Conservation (phyloP, 1,284 basidiomycete species). For the Lentinula novae-zelandiae region DNA sequence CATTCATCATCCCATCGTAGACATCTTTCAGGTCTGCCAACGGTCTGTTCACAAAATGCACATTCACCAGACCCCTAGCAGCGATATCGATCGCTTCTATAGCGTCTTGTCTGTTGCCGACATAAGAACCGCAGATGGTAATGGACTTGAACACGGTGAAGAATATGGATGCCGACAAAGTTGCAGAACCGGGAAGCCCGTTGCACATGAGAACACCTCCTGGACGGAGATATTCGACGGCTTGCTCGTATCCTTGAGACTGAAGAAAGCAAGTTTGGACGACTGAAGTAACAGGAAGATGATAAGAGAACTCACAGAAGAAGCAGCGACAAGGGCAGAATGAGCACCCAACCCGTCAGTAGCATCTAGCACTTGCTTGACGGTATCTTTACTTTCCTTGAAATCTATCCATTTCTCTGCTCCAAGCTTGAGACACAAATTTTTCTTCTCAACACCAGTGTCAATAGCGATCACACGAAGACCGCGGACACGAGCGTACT, state of each 20-base stretch:
- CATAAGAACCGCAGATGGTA: constrained; percentile 71
- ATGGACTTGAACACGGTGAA: constrained; percentile 71
- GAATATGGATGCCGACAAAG: constrained; percentile 68
- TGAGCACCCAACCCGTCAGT: constrained; percentile 77
- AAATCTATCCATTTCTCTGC: constrained; percentile 84
- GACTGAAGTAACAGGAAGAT: neutral
- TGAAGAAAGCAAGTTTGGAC: constrained; percentile 14
- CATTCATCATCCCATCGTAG: constrained; percentile 54
- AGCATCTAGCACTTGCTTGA: constrained; percentile 56
- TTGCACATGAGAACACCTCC: constrained; percentile 72
- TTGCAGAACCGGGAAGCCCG: constrained; percentile 63
- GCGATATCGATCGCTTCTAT: constrained; percentile 72
- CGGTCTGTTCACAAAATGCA: constrained; percentile 45
- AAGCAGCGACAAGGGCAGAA: constrained; percentile 67
- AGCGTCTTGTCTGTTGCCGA: constrained; percentile 74
- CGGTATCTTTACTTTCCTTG: constrained; percentile 57
- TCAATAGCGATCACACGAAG: constrained; percentile 81
- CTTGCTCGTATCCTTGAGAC: constrained; percentile 64
- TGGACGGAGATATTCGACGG: constrained; percentile 64
- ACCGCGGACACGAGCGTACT: constrained; percentile 76
- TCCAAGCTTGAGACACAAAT: constrained; percentile 66
- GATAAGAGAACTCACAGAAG: constrained; percentile 31
- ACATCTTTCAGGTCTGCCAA: constrained; percentile 53
- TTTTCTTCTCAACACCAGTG: constrained; percentile 72
- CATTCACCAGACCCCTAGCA: constrained; percentile 63